Evolutionary conservation across 768 basidiomycete species (phyloP).

Genomic region (Panus rudis): DNA sequence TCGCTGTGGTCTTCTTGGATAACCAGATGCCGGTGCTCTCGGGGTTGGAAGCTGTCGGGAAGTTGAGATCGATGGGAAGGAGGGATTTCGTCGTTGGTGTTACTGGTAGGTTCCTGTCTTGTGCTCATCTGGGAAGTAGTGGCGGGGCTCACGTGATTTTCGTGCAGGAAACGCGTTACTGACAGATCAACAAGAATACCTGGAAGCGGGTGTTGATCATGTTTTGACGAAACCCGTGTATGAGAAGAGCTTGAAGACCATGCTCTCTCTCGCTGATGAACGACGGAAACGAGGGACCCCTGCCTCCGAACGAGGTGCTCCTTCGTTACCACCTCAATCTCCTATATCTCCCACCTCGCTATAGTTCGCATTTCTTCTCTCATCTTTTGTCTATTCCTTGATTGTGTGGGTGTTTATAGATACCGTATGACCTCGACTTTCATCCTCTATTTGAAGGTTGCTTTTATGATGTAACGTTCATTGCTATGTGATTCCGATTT

Average conservation of each 20-base stretch:
- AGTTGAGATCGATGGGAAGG: constrained; percentile 57
- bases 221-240: constrained; percentile 76
- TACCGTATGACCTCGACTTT: no score
- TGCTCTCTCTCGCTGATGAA: constrained; percentile 37
- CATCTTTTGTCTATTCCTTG: not conserved
- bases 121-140: no score
- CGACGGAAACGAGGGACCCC: constrained; percentile 23
- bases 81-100: constrained; percentile 79
- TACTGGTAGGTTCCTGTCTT: constrained; percentile 40
- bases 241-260: constrained; percentile 42
- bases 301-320: not conserved
- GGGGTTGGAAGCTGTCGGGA: constrained; percentile 60
- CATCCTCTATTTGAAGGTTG: no score
- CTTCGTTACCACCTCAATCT: not conserved
- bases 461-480: no score
- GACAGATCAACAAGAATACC: constrained; percentile 67
- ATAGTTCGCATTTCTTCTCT: not conserved
- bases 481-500: no score
- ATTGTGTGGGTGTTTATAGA: not conserved
- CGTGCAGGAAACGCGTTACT: constrained; percentile 23
- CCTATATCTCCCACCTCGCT: not conserved
- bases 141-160: constrained; percentile 4
- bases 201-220: constrained; percentile 67
- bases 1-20: constrained; percentile 46
- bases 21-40: constrained; percentile 85